Percentiles rank a stretch among this genome's conserved stretches.
These are phyloP conservation scores for Aspergillus novofumigatus DNA, from an alignment of 2,329 filamentous ascomycete species.

Conservation along the genomic window DNA sequence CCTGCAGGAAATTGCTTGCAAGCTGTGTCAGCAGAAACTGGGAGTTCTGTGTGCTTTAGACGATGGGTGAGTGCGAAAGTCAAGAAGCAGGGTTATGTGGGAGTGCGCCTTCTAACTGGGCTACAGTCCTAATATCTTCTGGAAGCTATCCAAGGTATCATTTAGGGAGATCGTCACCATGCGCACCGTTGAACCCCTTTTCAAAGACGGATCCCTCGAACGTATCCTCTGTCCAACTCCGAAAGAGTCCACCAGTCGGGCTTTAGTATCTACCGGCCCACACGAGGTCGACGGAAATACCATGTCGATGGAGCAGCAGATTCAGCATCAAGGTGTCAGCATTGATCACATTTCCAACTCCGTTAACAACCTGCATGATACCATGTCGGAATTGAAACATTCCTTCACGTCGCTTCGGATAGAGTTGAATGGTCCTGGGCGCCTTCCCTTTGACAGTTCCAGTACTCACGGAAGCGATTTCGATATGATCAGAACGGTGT, in stretches of 20 bases:
- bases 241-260: constrained; percentile 18
- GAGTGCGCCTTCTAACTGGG: constrained; percentile 1
- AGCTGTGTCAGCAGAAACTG: constrained; percentile 37
- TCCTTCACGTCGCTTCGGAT: constrained; percentile 37
- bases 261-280: constrained; percentile 20
- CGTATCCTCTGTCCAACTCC: constrained; percentile 21
- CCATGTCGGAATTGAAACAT: constrained; percentile 37
- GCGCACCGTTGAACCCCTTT: constrained; percentile 34
- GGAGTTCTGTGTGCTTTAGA: constrained; percentile 33
- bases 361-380: constrained; percentile 36
- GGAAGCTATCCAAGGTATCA: constrained; percentile 37
- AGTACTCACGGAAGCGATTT: constrained; percentile 22
- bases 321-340: constrained; percentile 34
- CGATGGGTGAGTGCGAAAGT: constrained; percentile 28
- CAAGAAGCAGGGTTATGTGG: not conserved
- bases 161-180: constrained; percentile 39
- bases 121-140: constrained; percentile 34
- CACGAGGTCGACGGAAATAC: constrained; percentile 15
- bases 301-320: constrained; percentile 29
- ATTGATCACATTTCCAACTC: constrained; percentile 37
- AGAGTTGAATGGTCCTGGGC: constrained; percentile 30
- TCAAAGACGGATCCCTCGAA: constrained; percentile 31
- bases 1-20: constrained; percentile 35
- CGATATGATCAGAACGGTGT: constrained; percentile 35
- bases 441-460: constrained; percentile 18